Conservation (phyloP, 2,329 filamentous ascomycete species). For the Dactylonectria estremocensis region DNA sequence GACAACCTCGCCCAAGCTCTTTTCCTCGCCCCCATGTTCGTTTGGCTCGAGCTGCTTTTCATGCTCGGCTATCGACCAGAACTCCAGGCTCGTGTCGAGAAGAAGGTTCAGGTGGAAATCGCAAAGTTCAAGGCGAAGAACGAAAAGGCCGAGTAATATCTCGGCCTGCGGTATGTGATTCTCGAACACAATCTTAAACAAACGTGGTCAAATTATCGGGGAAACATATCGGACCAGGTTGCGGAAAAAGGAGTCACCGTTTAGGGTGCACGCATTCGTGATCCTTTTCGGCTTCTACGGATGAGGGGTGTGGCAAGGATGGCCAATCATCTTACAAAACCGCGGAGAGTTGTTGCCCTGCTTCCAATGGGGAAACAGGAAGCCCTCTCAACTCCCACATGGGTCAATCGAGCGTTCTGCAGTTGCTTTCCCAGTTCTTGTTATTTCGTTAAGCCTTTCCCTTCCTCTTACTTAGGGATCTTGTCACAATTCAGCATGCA, state of each 20-base stretch:
- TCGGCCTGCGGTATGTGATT: not conserved
- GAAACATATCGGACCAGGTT: not conserved
- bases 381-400: slow-evolving; percentile 18
- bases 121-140: slow-evolving; percentile 77
- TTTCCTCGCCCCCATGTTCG: slow-evolving; percentile 94
- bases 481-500: slow-evolving; percentile 33
- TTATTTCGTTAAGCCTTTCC: slow-evolving; percentile 35
- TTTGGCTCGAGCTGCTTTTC: slow-evolving; percentile 97
- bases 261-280: not conserved
- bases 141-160: slow-evolving; percentile 65
- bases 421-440: slow-evolving; percentile 31
- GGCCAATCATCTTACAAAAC: not conserved
- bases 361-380: not conserved
- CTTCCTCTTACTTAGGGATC: slow-evolving; percentile 27
- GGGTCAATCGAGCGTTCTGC: slow-evolving; percentile 35
- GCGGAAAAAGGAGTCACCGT: not conserved
- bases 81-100: slow-evolving; percentile 85
- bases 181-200: slow-evolving; percentile 16
- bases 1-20: slow-evolving; percentile 94
- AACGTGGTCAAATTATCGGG: slow-evolving; percentile 10
- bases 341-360: not conserved
- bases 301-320: not conserved
- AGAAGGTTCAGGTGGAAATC: slow-evolving; percentile 82
- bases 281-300: slow-evolving; percentile 4
- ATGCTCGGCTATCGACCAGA: slow-evolving; percentile 91